Evolutionary conservation across 2,329 filamentous ascomycete species (phyloP), one percentile per base, ranked within the genome.

Genomic region (Albifimbria verrucaria): DNA sequence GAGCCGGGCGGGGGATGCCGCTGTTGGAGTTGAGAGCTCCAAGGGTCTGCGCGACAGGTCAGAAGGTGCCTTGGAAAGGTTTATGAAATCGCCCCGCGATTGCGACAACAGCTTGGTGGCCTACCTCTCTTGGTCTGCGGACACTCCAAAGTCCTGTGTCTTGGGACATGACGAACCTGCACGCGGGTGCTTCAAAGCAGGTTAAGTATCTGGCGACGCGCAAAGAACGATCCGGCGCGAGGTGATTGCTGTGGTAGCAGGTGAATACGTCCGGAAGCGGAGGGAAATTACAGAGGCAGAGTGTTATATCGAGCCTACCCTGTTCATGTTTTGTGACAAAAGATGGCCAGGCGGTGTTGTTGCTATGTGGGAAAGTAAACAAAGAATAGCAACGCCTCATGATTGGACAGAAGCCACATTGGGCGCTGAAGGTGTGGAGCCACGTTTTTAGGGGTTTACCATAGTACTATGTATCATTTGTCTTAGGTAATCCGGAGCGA

Each of bases 1-100:
- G 93, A 97, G 24, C 89, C 82, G 9, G 94, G 93, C 74, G 96
- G 91, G 20, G 94, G 94, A 99, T 90, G 21, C 85, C 84, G 20
- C 89, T 89, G 70, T 92, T 93, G 70, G 87, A 85, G 69, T 85
- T 93, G 66, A 96, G 85, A 60, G 86, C 87, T 59, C 88, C 92
- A 55, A 97, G 83, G 51, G 94, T 97, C 91, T 95, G 71, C 57
- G 59, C 36, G 36, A 44, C 50, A 28, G n/a, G 57, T 65, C 52
- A 68, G 59, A 56, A 20, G 7, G n/a, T n/a, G n/a, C n/a, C n/a
- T n/a, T n/a, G 48, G 46, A 43, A 25, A 11, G 23, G 32, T 24
- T 7, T 46, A 20, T 6, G 22, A 15, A n/a, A 11, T 46, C 32
- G 48, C 36, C 25, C 47, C 25, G 20, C 24, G 51, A 50, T 26